Evolutionary conservation across 192 early-diverging fungal genomes (phyloP), one percentile per base, ranked within the genome.

Genomic region (Coemansia sp.): DNA sequence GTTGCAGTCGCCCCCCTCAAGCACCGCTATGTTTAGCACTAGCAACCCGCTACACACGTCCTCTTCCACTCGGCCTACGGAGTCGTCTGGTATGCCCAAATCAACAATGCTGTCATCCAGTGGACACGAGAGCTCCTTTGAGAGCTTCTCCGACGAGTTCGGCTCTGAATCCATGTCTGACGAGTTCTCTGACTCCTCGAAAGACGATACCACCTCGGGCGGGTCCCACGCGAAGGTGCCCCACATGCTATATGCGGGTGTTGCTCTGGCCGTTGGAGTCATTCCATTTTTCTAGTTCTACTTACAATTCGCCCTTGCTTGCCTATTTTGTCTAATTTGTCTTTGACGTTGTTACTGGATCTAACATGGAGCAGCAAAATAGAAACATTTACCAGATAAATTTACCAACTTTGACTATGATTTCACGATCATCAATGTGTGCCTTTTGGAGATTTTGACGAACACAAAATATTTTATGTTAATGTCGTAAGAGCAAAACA

Each of bases 131-230:
- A 50, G 13, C 39, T 53, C 37, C 38, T 32, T 53, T 14, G 57
- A 68, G 4, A 43, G 45, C 54, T 51, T 42, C 39, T 54, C 59
- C 5, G 66, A 61, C 25, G 67, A 69, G 13, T 54, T 61, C 22
- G 60, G 41, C 25, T 69, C 60, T 1, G 67, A 55, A 2, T 32
- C 32, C 5, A 39, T 44, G 16, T 56, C 53, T 9, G 65, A 67
- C 0, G 53, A 56, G 4, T 48, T 25, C 46, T 53, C 50, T 0
- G 50, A 11, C 4, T 22, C 5, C n/a, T 7, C 22, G 19, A 20
- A 22, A 22, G 50, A 20, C 9, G 50, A 5, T 0, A 53, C 50
- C 19, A 22, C 22, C 19, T 53, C 50, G 20, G 11, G 50, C 19
- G 50, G 50, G 50, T 53, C 50, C 19, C 50, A 11, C 19, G 19